These are phyloP conservation scores for Neurospora sp. DNA, from an alignment of 495 filamentous ascomycete genomes.

Conservation along the genomic window DNA sequence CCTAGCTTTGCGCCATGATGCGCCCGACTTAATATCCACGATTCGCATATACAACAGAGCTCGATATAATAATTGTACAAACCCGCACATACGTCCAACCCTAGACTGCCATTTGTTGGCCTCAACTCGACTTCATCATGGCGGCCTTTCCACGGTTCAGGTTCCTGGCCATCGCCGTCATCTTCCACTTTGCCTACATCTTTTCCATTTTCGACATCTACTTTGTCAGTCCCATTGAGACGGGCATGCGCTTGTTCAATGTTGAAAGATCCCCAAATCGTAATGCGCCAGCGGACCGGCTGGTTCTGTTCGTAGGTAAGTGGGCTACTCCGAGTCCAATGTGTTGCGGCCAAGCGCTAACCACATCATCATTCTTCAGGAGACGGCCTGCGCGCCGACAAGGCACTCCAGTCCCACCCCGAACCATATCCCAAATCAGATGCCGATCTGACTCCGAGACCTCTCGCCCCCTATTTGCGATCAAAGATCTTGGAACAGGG, in stretches of 20 bases:
- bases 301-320: constrained; percentile 89
- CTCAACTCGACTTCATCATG: constrained; percentile 37
- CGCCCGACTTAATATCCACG: not conserved
- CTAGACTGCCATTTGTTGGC: constrained; percentile 6
- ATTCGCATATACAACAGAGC: not conserved
- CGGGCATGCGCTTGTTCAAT: constrained; percentile 77
- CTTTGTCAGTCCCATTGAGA: constrained; percentile 95
- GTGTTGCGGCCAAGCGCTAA: not conserved
- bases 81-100: constrained; percentile 1
- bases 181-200: constrained; percentile 92
- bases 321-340: constrained; percentile 14
- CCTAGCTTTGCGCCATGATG: constrained; percentile 6
- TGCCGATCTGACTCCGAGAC: constrained; percentile 49
- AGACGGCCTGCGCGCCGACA: constrained; percentile 94
- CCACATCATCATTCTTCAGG: constrained; percentile 30
- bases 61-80: not conserved
- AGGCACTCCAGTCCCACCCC: constrained; percentile 88
- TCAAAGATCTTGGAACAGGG: constrained; percentile 78
- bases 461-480: constrained; percentile 88
- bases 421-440: constrained; percentile 69
- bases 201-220: constrained; percentile 99
- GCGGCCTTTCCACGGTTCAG: constrained; percentile 71
- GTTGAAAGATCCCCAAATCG: constrained; percentile 49
- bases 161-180: constrained; percentile 82
- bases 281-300: constrained; percentile 76